These are phyloP conservation scores for Gracilariopsis chorda DNA, from an alignment of 23 red algal species.

Conservation along the genomic window DNA sequence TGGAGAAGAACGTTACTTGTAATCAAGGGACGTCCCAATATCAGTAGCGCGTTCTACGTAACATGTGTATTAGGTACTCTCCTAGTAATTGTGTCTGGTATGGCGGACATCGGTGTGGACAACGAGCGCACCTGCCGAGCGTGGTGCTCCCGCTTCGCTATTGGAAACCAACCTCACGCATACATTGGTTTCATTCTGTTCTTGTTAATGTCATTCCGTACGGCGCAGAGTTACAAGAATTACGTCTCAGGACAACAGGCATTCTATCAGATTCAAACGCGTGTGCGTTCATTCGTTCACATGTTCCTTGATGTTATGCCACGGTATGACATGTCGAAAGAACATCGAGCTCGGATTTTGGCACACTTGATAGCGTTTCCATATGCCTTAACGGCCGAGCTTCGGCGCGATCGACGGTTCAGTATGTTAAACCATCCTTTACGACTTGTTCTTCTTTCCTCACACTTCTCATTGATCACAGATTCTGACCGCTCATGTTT, in stretches of 20 bases:
- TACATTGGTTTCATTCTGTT: conserved; percentile 36
- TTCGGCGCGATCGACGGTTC: neutral
- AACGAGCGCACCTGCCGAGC: conserved; percentile 12
- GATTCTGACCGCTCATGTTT: neutral
- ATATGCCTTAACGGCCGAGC: neutral
- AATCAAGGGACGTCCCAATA: conserved; percentile 24
- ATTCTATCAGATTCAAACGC: conserved; percentile 26
- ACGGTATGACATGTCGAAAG: neutral
- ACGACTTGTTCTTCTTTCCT: neutral
- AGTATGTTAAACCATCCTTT: neutral
- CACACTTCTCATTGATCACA: neutral
- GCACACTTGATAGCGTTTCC: conserved; percentile 2
- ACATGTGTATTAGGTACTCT: neutral
- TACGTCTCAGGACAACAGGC: neutral
- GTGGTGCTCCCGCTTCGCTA: conserved; percentile 17
- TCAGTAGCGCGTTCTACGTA: neutral
- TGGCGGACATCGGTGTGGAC: neutral
- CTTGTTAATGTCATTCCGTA: conserved; percentile 35
- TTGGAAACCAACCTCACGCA: conserved; percentile 13
- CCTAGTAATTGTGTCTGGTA: neutral
- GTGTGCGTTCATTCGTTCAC: neutral
- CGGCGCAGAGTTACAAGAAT: conserved; percentile 11
- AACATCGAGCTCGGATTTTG: neutral
- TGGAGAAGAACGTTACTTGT: conserved; percentile 13
- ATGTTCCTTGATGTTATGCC: conserved; percentile 1